Conservation (phyloP, 352 stramenopile genomes). For the Pythium rishiriense region DNA sequence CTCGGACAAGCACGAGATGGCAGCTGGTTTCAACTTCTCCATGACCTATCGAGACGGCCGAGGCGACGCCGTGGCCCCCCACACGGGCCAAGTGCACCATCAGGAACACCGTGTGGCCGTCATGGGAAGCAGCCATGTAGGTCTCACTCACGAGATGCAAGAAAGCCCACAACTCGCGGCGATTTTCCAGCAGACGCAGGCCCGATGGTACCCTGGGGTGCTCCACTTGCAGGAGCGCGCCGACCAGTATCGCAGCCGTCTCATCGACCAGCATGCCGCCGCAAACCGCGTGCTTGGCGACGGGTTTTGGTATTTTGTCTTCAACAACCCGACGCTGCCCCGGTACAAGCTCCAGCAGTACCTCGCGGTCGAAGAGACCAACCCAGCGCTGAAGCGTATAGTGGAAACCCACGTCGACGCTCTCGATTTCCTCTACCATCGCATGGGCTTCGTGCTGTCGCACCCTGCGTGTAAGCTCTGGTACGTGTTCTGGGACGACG, state of each 20-base stretch:
- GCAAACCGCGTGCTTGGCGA: slow-evolving; percentile 38
- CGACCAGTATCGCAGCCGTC: slow-evolving; percentile 28
- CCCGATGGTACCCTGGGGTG: slow-evolving; percentile 24
- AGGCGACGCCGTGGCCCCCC: slow-evolving; percentile 32
- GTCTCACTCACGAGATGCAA: slow-evolving; percentile 32
- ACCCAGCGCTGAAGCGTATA: slow-evolving; percentile 26
- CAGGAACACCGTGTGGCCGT: slow-evolving; percentile 30
- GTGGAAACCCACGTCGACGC: slow-evolving; percentile 19
- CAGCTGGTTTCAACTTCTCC: slow-evolving; percentile 42
- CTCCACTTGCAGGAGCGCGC: slow-evolving; percentile 16
- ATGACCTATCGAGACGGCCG: slow-evolving; percentile 44
- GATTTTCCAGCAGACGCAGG: slow-evolving; percentile 33
- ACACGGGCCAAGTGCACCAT: slow-evolving; percentile 37
- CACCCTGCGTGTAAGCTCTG: slow-evolving; percentile 37
- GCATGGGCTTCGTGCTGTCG: slow-evolving; percentile 34
- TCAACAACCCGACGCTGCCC: slow-evolving; percentile 35
- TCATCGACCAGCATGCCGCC: slow-evolving; percentile 25
- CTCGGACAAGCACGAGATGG: slow-evolving; percentile 26
- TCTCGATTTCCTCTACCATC: slow-evolving; percentile 40
- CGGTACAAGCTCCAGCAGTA: slow-evolving; percentile 31
- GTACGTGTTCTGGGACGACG: slow-evolving; percentile 55
- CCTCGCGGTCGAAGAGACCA: slow-evolving; percentile 30
- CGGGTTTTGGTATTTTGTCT: slow-evolving; percentile 54
- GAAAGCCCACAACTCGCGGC: slow-evolving; percentile 28
- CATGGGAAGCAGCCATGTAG: slow-evolving; percentile 36